Percentiles rank a stretch among this genome's conserved stretches.
Evolutionary conservation across 805 yeast genomes (phyloP).

Genomic region (Wickerhamiella siamensis): DNA sequence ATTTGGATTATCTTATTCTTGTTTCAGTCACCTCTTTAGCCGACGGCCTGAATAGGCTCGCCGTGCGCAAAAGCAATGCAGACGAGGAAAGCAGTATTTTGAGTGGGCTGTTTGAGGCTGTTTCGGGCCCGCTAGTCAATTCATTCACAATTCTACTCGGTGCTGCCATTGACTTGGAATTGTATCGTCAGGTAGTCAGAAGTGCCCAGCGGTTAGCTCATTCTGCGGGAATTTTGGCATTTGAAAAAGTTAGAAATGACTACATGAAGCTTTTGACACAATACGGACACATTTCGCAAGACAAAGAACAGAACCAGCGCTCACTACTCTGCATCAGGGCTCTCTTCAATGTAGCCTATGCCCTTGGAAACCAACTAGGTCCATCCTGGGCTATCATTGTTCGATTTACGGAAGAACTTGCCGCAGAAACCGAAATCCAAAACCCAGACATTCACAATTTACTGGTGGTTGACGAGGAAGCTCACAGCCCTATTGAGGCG

Average conservation of each 20-base stretch:
- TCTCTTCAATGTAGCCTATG: constrained; percentile 55
- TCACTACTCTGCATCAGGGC: constrained; percentile 70
- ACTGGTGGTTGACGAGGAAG: constrained; percentile 13
- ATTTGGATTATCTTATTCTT: constrained; percentile 44
- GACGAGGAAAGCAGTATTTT: constrained; percentile 1
- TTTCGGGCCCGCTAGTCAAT: constrained; percentile 25
- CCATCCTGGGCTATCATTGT: constrained; percentile 50
- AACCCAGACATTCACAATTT: background rate
- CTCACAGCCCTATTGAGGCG: constrained; percentile 32
- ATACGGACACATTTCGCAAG: constrained; percentile 13
- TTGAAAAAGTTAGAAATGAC: constrained; percentile 43
- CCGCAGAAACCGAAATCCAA: constrained; percentile 3
- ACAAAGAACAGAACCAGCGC: constrained; percentile 28
- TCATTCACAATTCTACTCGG: constrained; percentile 41
- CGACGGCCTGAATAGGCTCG: constrained; percentile 44
- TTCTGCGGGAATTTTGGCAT: constrained; percentile 60
- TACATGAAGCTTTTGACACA: constrained; percentile 26
- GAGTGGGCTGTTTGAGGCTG: constrained; percentile 4
- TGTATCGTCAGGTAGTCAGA: constrained; percentile 52
- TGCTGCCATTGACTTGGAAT: constrained; percentile 53
- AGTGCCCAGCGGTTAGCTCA: constrained; percentile 72
- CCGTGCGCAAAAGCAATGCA: constrained; percentile 26
- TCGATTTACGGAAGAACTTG: constrained; percentile 14
- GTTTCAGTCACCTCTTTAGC: constrained; percentile 39
- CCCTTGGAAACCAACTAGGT: constrained; percentile 63